Evolutionary conservation across 1,139 yeast species (phyloP), one percentile per base, ranked within the genome.

Genomic region (Suhomyces anneliseae): DNA sequence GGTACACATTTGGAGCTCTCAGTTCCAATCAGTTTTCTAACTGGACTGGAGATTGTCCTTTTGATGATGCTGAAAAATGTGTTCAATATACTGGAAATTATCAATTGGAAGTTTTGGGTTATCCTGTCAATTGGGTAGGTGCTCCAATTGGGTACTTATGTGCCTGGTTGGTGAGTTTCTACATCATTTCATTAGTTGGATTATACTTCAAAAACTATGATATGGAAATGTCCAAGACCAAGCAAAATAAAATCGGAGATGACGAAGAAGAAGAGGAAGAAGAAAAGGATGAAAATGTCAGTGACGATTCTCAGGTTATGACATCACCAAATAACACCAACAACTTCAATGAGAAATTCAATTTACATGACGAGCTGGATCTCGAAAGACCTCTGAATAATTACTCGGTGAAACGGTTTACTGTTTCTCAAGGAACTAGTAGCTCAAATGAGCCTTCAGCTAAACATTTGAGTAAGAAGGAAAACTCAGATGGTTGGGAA

Each of bases 1-100:
- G 66, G 66, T 61, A 61, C n/a, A 59, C 57, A 0, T 62, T 58
- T 39, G 65, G 65, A 7, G 66, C 62, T 1, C 47, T 61, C 36
- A 51, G 55, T 7, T 50, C 63, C 7, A 61, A 62, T 41, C 65
- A 62, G 42, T 60, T 53, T 43, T 49, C 63, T 1, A 42, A 54
- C 32, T 61, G 65, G 65, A 39, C 35, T 34, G 66, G 65, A 3
- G 50, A 48, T 9, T 62, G 66, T 39, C 61, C 62, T 2, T 46
- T 44, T 34, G 37, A 41, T 15, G 57, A 54, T 15, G 31, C 36
- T 4, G 34, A 19, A 2, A 29, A 39, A 6, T 62, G 66, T 44
- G 34, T 27, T 1, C 58, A 60, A 41, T 60, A 54, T 35, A 41
- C 61, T 0, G 66, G 66, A 3, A 54, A 58, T 31, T 58, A 59